phyloP scores from a whole-genome alignment of 2,329 filamentous ascomycete species.

The Botrytis paeoniae region DNA sequence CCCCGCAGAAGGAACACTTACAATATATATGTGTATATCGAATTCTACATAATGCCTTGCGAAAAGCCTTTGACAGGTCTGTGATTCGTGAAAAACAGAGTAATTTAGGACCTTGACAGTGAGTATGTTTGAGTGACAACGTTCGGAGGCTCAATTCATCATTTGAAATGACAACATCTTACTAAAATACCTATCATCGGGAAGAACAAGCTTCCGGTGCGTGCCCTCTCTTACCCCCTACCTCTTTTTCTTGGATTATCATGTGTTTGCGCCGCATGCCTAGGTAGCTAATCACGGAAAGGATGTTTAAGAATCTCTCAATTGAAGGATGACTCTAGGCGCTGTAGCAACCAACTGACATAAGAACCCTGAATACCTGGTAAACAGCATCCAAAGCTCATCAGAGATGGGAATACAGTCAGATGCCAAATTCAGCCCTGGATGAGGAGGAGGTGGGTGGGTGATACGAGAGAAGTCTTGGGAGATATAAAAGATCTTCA shows the following conservation, averaged over 20 bases:
- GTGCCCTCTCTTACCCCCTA: not conserved
- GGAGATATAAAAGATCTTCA: not conserved
- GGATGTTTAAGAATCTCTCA: constrained; percentile 5
- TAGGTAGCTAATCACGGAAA: constrained; percentile 12
- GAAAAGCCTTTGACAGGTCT: not conserved
- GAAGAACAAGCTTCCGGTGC: not conserved
- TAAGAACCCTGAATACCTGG: not conserved
- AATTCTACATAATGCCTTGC: not conserved
- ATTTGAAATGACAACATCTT: not conserved
- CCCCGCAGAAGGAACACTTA: not conserved
- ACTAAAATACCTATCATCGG: not conserved
- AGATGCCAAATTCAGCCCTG: constrained; percentile 4
- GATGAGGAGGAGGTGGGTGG: not conserved
- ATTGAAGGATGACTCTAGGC: not conserved
- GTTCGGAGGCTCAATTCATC: not conserved
- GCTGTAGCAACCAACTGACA: not conserved
- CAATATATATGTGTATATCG: not conserved
- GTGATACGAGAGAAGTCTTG: not conserved
- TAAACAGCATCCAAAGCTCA: not conserved
- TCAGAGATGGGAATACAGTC: not conserved
- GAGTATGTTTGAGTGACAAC: not conserved
- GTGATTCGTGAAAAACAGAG: not conserved
- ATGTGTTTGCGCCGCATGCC: not conserved
- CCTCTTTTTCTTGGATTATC: not conserved
- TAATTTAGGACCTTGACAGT: not conserved